Percentiles rank a stretch among this genome's conserved stretches.
These are phyloP conservation scores for Polygonum maritimum DNA, from an alignment of 148 eudicot genomes.

Conservation along the genomic window DNA sequence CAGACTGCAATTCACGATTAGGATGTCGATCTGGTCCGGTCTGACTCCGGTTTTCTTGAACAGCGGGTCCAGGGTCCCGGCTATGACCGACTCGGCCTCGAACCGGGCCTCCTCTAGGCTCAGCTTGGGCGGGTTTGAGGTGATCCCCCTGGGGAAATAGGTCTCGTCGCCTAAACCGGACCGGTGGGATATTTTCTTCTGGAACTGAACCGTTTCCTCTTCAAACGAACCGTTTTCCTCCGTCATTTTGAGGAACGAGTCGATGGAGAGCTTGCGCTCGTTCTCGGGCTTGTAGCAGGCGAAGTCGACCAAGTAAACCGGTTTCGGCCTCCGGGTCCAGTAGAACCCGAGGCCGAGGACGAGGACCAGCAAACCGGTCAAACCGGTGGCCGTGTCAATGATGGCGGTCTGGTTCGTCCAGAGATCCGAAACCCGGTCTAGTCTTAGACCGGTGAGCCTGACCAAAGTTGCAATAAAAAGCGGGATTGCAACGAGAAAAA, in stretches of 20 bases:
- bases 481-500: slow-evolving; percentile 19
- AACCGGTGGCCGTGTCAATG: slow-evolving; percentile 32
- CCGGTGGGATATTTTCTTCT: slow-evolving; percentile 8
- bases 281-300: slow-evolving; percentile 17
- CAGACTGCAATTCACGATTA: slow-evolving; percentile 70
- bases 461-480: slow-evolving; percentile 35
- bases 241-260: slow-evolving; percentile 13
- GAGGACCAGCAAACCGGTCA: slow-evolving; percentile 19
- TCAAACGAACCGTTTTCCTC: slow-evolving; percentile 13
- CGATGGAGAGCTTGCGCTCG: slow-evolving; percentile 4
- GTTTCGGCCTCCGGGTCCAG: slow-evolving; percentile 32
- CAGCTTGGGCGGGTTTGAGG: slow-evolving; percentile 1
- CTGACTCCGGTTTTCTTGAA: slow-evolving; percentile 40
- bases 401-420: slow-evolving; percentile 24
- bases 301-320: slow-evolving; percentile 21
- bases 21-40: slow-evolving; percentile 53
- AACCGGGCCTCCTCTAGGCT: slow-evolving; percentile 3
- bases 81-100: slow-evolving; percentile 59
- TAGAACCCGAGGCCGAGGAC: slow-evolving; percentile 32
- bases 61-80: slow-evolving; percentile 50
- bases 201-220: slow-evolving; percentile 17
- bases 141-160: slow-evolving; percentile 5
- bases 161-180: slow-evolving; percentile 18
- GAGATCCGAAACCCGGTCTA: slow-evolving; percentile 31
- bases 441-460: slow-evolving; percentile 26